These are phyloP conservation scores for Aspergillus nanangensis DNA, from an alignment of 495 filamentous ascomycete species.

Conservation along the genomic window DNA sequence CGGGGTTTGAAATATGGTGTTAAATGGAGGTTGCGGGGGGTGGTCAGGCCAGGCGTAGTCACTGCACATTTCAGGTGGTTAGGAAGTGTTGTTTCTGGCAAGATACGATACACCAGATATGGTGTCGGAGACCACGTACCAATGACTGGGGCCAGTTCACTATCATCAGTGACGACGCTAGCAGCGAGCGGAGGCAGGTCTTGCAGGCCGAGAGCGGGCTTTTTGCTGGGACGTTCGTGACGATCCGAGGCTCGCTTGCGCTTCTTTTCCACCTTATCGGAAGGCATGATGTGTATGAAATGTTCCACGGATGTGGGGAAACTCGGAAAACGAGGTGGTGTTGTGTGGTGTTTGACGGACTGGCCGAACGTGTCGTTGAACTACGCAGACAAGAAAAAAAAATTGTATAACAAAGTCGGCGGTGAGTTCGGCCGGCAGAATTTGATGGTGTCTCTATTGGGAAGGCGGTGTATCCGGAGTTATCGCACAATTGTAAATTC, in stretches of 20 bases:
- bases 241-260: constrained; percentile 61
- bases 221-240: constrained; percentile 57
- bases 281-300: constrained; percentile 44
- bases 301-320: not conserved
- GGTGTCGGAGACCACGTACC: constrained; percentile 37
- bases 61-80: constrained; percentile 41
- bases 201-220: constrained; percentile 49
- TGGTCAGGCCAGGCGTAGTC: constrained; percentile 61
- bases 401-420: constrained; percentile 10
- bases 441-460: not conserved
- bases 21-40: constrained; percentile 52
- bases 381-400: too few relatives aligned
- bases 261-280: constrained; percentile 60
- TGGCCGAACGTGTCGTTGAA: too few relatives aligned
- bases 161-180: constrained; percentile 52
- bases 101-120: not conserved
- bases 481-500: not conserved
- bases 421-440: too few relatives aligned
- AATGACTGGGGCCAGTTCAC: constrained; percentile 61
- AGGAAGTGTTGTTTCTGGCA: not conserved
- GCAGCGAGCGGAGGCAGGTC: constrained; percentile 45
- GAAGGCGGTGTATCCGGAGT: constrained; percentile 15
- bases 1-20: constrained; percentile 59
- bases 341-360: too few relatives aligned
- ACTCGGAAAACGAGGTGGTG: not conserved